Conservation (phyloP, 2,329 filamentous ascomycete species). For the Tolypocladium nubicola region DNA sequence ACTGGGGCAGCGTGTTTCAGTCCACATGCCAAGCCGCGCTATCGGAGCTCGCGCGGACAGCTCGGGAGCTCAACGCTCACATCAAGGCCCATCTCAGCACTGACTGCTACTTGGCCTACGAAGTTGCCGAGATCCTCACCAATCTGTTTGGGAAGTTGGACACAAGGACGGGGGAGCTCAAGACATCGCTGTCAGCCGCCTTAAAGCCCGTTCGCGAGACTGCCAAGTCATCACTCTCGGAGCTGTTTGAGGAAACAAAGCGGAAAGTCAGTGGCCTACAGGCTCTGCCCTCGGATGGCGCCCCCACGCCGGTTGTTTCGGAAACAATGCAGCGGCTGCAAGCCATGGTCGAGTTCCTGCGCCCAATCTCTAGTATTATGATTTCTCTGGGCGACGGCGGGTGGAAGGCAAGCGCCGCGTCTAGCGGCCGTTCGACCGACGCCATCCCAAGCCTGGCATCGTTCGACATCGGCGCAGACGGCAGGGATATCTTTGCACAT, state of each 20-base stretch:
- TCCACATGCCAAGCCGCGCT: slow-evolving; percentile 69
- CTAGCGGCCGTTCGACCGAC: slow-evolving; percentile 47
- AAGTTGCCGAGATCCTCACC: slow-evolving; percentile 85
- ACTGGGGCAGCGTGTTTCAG: slow-evolving; percentile 72
- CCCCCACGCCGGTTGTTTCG: slow-evolving; percentile 63
- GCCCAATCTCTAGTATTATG: slow-evolving; percentile 80
- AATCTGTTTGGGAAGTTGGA: slow-evolving; percentile 71
- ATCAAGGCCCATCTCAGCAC: slow-evolving; percentile 78
- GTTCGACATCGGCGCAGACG: slow-evolving; percentile 83
- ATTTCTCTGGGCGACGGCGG: slow-evolving; percentile 87
- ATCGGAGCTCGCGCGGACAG: slow-evolving; percentile 71
- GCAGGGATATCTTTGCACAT: slow-evolving; percentile 75
- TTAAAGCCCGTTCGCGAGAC: slow-evolving; percentile 87
- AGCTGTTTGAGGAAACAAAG: slow-evolving; percentile 75
- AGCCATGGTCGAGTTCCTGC: slow-evolving; percentile 76
- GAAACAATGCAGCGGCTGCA: slow-evolving; percentile 82
- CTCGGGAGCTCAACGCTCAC: slow-evolving; percentile 81
- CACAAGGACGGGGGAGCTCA: slow-evolving; percentile 73
- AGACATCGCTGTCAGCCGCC: slow-evolving; percentile 70
- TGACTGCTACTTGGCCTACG: slow-evolving; percentile 91
- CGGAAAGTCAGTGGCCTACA: slow-evolving; percentile 56
- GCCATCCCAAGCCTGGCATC: slow-evolving; percentile 61
- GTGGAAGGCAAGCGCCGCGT: slow-evolving; percentile 53
- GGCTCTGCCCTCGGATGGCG: slow-evolving; percentile 66
- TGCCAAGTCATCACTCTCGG: slow-evolving; percentile 73